Evolutionary conservation across 306 rosid genomes (phyloP), one percentile per base, ranked within the genome.

Genomic region (Fragaria ananassa): DNA sequence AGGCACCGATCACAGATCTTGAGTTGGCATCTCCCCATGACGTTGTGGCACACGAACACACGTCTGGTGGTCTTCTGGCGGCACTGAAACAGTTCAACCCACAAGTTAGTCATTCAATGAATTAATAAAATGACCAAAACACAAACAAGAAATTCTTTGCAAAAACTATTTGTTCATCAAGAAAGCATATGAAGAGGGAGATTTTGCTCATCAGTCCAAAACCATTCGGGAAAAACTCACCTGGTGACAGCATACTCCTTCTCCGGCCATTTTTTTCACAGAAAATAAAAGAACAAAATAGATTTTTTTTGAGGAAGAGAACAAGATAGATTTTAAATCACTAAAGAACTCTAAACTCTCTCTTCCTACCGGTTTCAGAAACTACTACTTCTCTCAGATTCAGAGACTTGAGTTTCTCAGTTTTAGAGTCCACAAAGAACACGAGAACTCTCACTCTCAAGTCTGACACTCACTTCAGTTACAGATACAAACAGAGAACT

Each of bases 91-190:
- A 54, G 2, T 54, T 54, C 10, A 8, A 53, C 11, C 60, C 1
- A 51, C 57, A 18, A 53, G 3, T 19, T 2, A 53, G 9, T 45
- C n/a, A 4, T 0, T 19, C 60, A 53, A 53, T 11, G 25, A 53
- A 19, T 53, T 27, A 53, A 53, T 19, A 19, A 19, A 1, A 44
- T 44, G 47, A 44, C 4, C 13, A 44, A 10, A 44, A 9, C 14
- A 44, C 47, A 44, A 44, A 45, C 49, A 2, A 45, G 13, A 45
- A 45, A 42, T 42, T 41, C 90, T 90, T 8, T 91, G 8, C 46
- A 37, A 37, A 37, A 37, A 31, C 34, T 37, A 4, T 37, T 37
- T 37, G 41, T 0, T 41, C 10, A 41, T 6, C 50, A 3, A 46
- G 17, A 46, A 46, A 13, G 17, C 3, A 12, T 2, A 46, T 11